These are phyloP conservation scores for Atalantia buxifolia DNA, from an alignment of 345 rosid species.

Conservation along the genomic window DNA sequence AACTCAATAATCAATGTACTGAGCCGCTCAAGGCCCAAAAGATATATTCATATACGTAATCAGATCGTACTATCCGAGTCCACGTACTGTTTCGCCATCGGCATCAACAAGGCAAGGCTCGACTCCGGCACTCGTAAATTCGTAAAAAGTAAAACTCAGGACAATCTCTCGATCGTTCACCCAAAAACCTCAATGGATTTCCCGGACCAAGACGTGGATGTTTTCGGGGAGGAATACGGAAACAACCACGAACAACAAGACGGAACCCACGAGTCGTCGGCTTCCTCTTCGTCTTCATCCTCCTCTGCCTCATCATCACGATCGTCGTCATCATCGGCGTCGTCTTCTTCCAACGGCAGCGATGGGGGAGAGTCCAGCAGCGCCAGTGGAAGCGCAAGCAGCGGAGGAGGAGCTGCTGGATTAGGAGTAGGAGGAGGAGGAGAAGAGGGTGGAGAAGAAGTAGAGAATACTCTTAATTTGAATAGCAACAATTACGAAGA, in stretches of 20 bases:
- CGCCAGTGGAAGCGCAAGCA: conserved; percentile 47
- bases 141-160: neutral
- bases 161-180: neutral
- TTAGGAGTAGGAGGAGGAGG: conserved; percentile 44
- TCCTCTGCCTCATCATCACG: conserved; percentile 44
- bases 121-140: neutral
- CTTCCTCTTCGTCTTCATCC: conserved; percentile 49
- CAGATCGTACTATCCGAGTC: neutral
- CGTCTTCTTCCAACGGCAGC: conserved; percentile 35
- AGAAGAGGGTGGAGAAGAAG: conserved; percentile 47
- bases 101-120: neutral
- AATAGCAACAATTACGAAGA: conserved; percentile 10
- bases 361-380: conserved; percentile 42
- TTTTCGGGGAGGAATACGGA: conserved; percentile 45
- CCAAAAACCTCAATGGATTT: conserved; percentile 25
- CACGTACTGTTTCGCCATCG: neutral
- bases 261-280: conserved; percentile 44
- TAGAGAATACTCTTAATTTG: conserved; percentile 18
- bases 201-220: conserved; percentile 32
- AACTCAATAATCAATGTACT: too few relatives aligned
- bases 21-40: too few relatives aligned
- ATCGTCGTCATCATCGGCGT: conserved; percentile 31
- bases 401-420: conserved; percentile 40
- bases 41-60: too few relatives aligned
- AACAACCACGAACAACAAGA: conserved; percentile 13